These are phyloP conservation scores for Geotrichum armillariae DNA, from an alignment of 1,139 yeast species.

Conservation along the genomic window DNA sequence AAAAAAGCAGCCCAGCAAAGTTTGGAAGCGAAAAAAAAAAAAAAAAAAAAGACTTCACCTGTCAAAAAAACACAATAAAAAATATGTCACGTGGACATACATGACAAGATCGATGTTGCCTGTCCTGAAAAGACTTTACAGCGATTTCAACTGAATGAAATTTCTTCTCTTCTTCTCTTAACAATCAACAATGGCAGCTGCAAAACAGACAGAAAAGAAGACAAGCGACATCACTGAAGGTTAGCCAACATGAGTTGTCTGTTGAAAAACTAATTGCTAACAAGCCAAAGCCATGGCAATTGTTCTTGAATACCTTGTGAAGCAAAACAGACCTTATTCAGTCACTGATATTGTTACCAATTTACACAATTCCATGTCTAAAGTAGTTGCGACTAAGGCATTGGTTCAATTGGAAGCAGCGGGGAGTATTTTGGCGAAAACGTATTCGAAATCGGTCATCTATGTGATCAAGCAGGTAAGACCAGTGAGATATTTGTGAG, in stretches of 20 bases:
- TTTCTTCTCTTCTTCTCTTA: not conserved
- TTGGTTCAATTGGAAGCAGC: constrained; percentile 35
- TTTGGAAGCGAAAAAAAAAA: not conserved
- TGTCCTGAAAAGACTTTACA: no score
- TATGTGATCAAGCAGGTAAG: constrained; percentile 37
- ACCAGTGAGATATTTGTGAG: no score
- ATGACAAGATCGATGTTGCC: not conserved
- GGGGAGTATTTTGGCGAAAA: constrained; percentile 36
- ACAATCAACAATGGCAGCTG: not conserved
- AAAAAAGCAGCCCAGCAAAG: not conserved
- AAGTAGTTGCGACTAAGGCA: constrained; percentile 35
- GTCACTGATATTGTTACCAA: constrained; percentile 42
- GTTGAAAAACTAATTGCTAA: not conserved
- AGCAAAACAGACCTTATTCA: constrained; percentile 45
- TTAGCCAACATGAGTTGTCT: constrained; percentile 7
- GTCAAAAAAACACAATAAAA: not conserved
- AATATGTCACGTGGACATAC: not conserved
- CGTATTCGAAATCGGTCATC: constrained; percentile 40
- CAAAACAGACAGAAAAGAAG: constrained; percentile 17
- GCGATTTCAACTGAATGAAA: no score
- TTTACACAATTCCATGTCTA: constrained; percentile 39
- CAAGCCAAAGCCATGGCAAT: constrained; percentile 15
- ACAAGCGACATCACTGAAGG: constrained; percentile 21
- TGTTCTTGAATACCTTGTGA: constrained; percentile 38
- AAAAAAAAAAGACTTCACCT: not conserved